phyloP scores from a whole-genome alignment of 176 grass and related monocot species.

The Eremochloa ophiuroides region DNA sequence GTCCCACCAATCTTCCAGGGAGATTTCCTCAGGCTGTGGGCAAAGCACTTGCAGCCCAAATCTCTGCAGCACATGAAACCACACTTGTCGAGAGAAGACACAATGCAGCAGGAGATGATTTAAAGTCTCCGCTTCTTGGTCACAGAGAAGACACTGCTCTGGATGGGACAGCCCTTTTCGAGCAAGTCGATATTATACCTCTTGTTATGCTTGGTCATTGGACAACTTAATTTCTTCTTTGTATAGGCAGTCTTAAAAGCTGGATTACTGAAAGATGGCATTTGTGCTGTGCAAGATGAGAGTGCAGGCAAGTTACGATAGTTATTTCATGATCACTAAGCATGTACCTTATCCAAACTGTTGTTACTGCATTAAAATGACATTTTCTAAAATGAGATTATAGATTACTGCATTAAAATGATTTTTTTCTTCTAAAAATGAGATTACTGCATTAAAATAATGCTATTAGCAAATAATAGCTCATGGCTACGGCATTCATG shows the following conservation, averaged over 20 bases:
- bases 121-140: too few relatives aligned
- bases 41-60: too few relatives aligned
- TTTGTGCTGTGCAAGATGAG: constrained; percentile 96
- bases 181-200: too few relatives aligned
- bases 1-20: too few relatives aligned
- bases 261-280: constrained; percentile 78
- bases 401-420: constrained; percentile 23
- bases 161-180: too few relatives aligned
- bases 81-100: too few relatives aligned
- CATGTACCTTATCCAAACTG: constrained; percentile 5
- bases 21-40: too few relatives aligned
- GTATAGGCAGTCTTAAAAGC: constrained; percentile 70
- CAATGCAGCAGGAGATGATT: too few relatives aligned
- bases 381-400: constrained; percentile 1
- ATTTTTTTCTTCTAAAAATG: background rate
- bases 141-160: too few relatives aligned
- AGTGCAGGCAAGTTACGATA: constrained; percentile 69
- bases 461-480: background rate
- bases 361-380: constrained; percentile 6
- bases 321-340: constrained; percentile 17
- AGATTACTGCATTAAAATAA: constrained; percentile 17
- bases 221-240: constrained; percentile 27
- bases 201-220: constrained; percentile 15
- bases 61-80: too few relatives aligned
- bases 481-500: background rate